phyloP scores from a whole-genome alignment of 2,329 filamentous ascomycete species.

The Colletotrichum kahawae region DNA sequence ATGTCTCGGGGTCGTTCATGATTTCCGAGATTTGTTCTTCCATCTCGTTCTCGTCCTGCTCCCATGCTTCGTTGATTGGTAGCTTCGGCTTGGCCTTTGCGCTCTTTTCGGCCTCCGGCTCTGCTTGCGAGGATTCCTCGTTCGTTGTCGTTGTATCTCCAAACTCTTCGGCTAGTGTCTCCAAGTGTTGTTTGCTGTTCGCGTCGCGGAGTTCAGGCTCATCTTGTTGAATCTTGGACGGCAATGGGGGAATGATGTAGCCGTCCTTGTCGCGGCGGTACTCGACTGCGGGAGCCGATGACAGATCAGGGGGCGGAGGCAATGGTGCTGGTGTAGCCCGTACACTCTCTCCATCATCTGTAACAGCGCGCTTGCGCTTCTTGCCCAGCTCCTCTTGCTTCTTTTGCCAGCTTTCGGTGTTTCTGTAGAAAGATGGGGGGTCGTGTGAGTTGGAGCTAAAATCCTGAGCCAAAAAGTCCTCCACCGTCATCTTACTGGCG shows the following conservation, averaged over 20 bases:
- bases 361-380: constrained; percentile 50
- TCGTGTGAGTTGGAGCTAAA: constrained; percentile 67
- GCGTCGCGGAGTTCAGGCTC: constrained; percentile 16
- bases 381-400: constrained; percentile 53
- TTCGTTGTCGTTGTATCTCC: constrained; percentile 3
- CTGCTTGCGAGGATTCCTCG: neutral
- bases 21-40: constrained; percentile 75
- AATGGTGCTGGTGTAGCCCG: constrained; percentile 16
- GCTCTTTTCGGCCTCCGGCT: neutral
- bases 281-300: constrained; percentile 27
- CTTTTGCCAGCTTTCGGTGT: constrained; percentile 63
- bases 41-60: constrained; percentile 66
- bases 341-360: constrained; percentile 34
- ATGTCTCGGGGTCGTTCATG: constrained; percentile 65
- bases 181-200: constrained; percentile 14
- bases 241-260: constrained; percentile 22
- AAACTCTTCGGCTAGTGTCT: constrained; percentile 18
- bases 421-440: constrained; percentile 81
- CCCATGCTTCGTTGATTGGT: constrained; percentile 67
- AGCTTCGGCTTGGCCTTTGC: constrained; percentile 45
- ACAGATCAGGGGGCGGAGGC: constrained; percentile 23
- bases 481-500: constrained; percentile 83
- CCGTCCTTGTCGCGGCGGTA: constrained; percentile 24
- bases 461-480: constrained; percentile 78
- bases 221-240: constrained; percentile 13